Base-by-base conservation (phyloP, 2,329 filamentous ascomycete species). In the Zopfia rhizophila region DNA sequence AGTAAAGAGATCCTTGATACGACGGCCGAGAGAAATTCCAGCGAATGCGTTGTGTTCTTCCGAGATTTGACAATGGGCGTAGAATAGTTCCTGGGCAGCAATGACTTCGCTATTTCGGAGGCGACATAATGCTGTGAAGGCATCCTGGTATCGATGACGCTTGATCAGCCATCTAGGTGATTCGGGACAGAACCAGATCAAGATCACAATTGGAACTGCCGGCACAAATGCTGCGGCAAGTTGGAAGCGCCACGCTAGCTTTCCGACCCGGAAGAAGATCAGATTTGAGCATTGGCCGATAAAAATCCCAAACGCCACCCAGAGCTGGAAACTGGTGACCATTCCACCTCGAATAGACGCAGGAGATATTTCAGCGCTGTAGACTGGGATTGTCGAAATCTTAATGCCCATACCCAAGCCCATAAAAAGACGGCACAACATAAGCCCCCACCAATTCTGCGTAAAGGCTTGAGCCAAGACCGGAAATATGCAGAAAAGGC, bases 1-100 rank as follows among this genome's bases (percentile, higher is more conserved):
- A 12, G 82, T 86, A 58, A 89, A 86, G 2, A 81, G 62, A 61
- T 88, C 81, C 31, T 77, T 17, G 41, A 69, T 66, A 24, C 66
- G 58, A 10, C 52, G 61, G 35, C 63, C 46, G n/a, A 65, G 42
- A 16, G 38, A 27, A 16, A 53, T 51, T 16, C 58, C 41, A 13
- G 60, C 56, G 21, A 62, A 50, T 28, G 66, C 38, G 5, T 57
- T 35, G 8, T 53, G 32, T 38, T 61, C 58, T 22, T 60, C 31
- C 10, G 54, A 28, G 13, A 69, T 55, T 30, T 66, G 65, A n/a
- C 53, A 59, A 47, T 69, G 58, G 19, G 66, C 60, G 38, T 69
- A 67, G 55, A 65, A 68, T n/a, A 70, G 52, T 18, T 70, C 67
- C 18, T 67, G 53, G 16, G 66, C 67, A 16, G 67, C 67, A 36